These are phyloP conservation scores for Panicum hallii DNA, from an alignment of 202 grass and related monocot species.

Conservation along the genomic window DNA sequence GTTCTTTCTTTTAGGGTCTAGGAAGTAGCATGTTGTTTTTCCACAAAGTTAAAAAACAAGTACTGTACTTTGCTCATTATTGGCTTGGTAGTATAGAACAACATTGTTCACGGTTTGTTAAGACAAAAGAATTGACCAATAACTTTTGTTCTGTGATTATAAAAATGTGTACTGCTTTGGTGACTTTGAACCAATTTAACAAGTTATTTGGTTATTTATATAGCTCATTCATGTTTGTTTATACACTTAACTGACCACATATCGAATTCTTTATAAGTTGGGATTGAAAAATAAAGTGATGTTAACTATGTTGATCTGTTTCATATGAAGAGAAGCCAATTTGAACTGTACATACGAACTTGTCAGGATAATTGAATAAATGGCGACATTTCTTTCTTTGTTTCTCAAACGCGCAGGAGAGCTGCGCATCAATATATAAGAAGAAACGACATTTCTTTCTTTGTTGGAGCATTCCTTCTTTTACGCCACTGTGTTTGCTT, in stretches of 20 bases:
- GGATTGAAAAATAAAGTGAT: constrained; percentile 7
- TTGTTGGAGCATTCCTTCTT: neutral
- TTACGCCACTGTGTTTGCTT: neutral
- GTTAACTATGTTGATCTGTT: neutral
- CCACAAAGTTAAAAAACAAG: neutral
- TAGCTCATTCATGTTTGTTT: neutral
- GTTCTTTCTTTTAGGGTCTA: neutral
- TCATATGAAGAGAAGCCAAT: neutral
- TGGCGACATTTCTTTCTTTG: too few relatives aligned
- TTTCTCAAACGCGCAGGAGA: too few relatives aligned
- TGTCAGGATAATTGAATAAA: neutral
- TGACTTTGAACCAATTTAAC: neutral
- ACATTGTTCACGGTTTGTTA: neutral
- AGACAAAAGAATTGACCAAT: neutral
- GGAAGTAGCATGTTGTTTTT: neutral
- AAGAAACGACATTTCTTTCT: too few relatives aligned
- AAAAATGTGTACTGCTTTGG: neutral
- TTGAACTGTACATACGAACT: neutral
- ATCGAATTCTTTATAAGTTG: neutral
- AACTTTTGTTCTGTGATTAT: neutral
- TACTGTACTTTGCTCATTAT: neutral
- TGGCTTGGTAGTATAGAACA: too few relatives aligned
- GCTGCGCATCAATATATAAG: too few relatives aligned
- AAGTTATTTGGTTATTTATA: neutral
- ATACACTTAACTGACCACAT: neutral